phyloP scores from a whole-genome alignment of 805 yeast genomes.

The Barnettozyma sp. region DNA sequence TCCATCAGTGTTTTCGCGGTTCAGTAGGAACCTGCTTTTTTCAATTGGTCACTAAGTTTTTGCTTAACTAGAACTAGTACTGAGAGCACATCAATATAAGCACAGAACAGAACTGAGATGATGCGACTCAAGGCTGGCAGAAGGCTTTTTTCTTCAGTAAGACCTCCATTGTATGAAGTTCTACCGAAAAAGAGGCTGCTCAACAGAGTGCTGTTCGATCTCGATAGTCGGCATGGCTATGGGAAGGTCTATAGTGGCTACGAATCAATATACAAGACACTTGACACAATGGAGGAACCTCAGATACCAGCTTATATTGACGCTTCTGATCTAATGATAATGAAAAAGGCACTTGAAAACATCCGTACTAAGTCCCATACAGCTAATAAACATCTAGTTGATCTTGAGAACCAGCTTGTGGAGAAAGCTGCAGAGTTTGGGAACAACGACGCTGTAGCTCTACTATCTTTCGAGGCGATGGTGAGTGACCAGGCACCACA shows the following conservation, averaged over 20 bases:
- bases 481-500: conserved; percentile 30
- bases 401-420: conserved; percentile 64
- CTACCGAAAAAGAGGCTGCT: conserved; percentile 55
- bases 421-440: conserved; percentile 83
- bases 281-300: conserved; percentile 29
- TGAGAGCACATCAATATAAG: too few species aligned
- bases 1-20: too few species aligned
- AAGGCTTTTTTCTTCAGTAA: conserved; percentile 15
- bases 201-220: conserved; percentile 57
- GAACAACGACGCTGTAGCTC: conserved; percentile 69
- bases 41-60: not conserved
- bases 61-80: too few species aligned
- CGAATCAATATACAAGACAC: conserved; percentile 40
- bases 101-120: too few species aligned
- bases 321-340: conserved; percentile 56
- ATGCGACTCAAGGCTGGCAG: conserved; percentile 3
- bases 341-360: conserved; percentile 60
- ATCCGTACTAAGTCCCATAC: conserved; percentile 56
- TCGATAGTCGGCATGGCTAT: conserved; percentile 51
- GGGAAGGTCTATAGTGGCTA: conserved; percentile 48
- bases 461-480: conserved; percentile 63
- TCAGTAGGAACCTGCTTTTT: too few species aligned
- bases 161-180: conserved; percentile 37
- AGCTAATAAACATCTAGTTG: conserved; percentile 47
- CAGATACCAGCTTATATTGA: conserved; percentile 40